These are phyloP conservation scores for Chlorella sp. DNA, from an alignment of 139 green algal genomes.

Conservation along the genomic window DNA sequence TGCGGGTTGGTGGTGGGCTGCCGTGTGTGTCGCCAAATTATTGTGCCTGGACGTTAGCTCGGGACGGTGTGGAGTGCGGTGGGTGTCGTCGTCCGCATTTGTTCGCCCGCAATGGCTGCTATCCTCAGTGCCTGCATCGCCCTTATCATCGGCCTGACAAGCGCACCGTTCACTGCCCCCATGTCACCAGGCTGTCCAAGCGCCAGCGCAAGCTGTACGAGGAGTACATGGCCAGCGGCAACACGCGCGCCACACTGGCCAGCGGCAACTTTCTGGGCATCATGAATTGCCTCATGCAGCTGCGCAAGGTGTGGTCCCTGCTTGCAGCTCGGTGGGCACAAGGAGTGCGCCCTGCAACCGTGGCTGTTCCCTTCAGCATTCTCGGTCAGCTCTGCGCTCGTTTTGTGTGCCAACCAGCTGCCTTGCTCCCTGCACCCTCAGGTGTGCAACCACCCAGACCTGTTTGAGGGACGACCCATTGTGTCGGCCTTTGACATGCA, in stretches of 20 bases:
- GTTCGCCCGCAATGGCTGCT: no score
- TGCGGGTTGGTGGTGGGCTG: background rate
- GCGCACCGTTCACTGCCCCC: background rate
- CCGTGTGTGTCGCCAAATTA: no score
- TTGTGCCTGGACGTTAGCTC: no score
- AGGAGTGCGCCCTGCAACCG: no score
- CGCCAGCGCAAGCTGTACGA: conserved; percentile 95
- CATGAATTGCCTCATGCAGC: conserved; percentile 99
- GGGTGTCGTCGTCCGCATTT: no score
- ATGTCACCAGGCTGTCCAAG: conserved; percentile 50
- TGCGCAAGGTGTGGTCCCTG: conserved; percentile 97
- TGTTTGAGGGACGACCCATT: conserved; percentile 97
- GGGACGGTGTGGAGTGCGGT: no score
- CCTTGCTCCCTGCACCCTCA: conserved; percentile 37
- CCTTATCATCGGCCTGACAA: background rate
- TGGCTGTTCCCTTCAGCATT: no score
- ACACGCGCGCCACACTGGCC: conserved; percentile 78
- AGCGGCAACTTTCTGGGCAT: conserved; percentile 93
- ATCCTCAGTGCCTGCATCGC: no score
- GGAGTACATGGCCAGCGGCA: conserved; percentile 92
- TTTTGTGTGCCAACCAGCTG: no score
- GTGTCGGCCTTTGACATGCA: conserved; percentile 88
- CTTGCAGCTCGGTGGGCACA: no score
- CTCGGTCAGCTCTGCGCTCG: background rate
- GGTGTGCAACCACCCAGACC: conserved; percentile 99